Evolutionary conservation across 495 filamentous ascomycete genomes (phyloP).

Genomic region (Trichoderma parareesei): DNA sequence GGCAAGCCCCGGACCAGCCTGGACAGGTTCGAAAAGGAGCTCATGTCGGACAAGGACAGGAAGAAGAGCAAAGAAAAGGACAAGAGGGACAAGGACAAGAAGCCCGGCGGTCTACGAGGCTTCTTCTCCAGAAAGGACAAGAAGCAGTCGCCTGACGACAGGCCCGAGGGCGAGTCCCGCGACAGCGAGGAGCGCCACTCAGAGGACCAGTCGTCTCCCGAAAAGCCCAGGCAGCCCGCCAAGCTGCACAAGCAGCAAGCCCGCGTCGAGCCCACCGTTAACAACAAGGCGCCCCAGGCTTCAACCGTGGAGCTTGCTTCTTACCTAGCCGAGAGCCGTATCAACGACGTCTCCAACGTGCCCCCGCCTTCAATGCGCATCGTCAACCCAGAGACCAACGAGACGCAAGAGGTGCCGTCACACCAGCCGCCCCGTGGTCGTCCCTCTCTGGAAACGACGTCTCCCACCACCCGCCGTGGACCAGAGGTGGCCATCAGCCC

Average conservation of each 20-base stretch:
- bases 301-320: constrained; percentile 24
- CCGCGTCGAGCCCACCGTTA: constrained; percentile 45
- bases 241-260: constrained; percentile 69
- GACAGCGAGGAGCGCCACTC: constrained; percentile 38
- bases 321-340: constrained; percentile 29
- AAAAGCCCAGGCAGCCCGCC: constrained; percentile 32
- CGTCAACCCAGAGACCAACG: constrained; percentile 46
- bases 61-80: constrained; percentile 51
- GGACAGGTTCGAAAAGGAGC: constrained; percentile 49
- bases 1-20: constrained; percentile 43
- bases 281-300: constrained; percentile 28
- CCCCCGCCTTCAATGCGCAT: constrained; percentile 51
- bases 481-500: neutral
- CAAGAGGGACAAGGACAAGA: constrained; percentile 87
- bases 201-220: constrained; percentile 31
- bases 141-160: constrained; percentile 60
- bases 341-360: constrained; percentile 36
- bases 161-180: constrained; percentile 33
- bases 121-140: constrained; percentile 95
- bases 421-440: constrained; percentile 24
- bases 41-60: constrained; percentile 37
- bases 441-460: constrained; percentile 16
- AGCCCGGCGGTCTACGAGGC: constrained; percentile 81
- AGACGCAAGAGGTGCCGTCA: constrained; percentile 28
- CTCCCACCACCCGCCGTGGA: constrained; percentile 17